These are phyloP conservation scores for Pharnaceum exiguum DNA, from an alignment of 148 eudicot genomes.

Conservation along the genomic window DNA sequence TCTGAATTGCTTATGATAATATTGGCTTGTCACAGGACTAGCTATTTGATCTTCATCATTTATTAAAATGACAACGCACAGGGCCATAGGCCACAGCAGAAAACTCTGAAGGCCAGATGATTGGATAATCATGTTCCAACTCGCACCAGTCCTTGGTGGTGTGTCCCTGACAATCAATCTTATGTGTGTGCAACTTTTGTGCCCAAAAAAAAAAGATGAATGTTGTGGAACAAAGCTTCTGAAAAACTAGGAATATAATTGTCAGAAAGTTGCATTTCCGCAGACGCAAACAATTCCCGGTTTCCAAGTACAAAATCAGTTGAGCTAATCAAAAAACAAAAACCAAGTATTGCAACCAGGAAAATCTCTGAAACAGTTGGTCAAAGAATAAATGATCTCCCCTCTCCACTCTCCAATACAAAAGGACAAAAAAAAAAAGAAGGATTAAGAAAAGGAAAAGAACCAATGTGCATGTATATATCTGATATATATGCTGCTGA, in stretches of 20 bases:
- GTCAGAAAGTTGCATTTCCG: conserved; percentile 2
- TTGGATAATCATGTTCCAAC: too few species aligned
- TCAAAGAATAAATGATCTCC: neutral
- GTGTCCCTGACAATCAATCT: too few species aligned
- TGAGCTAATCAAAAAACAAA: neutral
- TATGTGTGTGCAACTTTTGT: too few species aligned
- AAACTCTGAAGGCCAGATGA: too few species aligned
- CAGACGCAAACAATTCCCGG: neutral
- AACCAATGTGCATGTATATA: neutral
- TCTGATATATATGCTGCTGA: neutral
- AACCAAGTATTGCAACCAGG: neutral
- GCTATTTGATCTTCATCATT: too few species aligned
- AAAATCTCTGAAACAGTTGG: neutral
- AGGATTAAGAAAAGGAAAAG: neutral
- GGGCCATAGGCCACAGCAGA: too few species aligned
- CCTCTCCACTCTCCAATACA: neutral
- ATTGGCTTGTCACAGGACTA: too few species aligned
- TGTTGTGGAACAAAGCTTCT: too few species aligned
- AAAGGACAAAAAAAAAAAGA: too few species aligned
- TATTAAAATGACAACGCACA: too few species aligned
- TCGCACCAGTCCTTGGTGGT: too few species aligned
- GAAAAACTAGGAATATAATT: neutral
- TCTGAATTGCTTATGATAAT: too few species aligned
- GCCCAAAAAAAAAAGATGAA: neutral
- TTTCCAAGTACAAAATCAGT: conserved; percentile 10